Evolutionary conservation across 805 yeast species (phyloP).

Genomic region (Debaryomyces maramus): DNA sequence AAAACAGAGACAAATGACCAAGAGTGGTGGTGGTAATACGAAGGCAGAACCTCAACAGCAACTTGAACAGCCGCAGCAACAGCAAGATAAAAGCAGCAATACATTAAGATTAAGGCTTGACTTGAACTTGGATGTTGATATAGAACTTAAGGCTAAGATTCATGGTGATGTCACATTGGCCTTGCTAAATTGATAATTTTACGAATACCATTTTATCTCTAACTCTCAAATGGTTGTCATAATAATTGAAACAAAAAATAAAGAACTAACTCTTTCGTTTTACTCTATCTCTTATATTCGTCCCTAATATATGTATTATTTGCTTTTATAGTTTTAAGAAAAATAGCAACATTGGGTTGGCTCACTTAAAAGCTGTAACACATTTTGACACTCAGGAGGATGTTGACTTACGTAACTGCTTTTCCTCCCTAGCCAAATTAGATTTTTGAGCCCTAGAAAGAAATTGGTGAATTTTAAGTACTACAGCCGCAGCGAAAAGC

Average conservation of each 20-base stretch:
- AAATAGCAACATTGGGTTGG: background rate
- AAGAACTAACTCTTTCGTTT: background rate
- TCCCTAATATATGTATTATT: background rate
- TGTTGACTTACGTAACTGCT: no score
- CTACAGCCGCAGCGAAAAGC: no score
- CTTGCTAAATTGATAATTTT: background rate
- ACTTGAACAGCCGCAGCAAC: background rate
- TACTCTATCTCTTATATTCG: no score
- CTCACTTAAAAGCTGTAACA: no score
- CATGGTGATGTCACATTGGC: background rate
- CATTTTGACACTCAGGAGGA: no score
- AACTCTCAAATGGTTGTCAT: no score
- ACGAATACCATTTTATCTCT: no score
- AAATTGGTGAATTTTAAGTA: no score
- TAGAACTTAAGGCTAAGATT: background rate
- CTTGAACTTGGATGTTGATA: slow-evolving; percentile 1
- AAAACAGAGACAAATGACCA: background rate
- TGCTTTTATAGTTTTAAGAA: background rate
- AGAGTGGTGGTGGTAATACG: background rate
- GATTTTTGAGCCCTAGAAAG: no score
- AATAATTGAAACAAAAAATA: no score
- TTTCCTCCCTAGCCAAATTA: no score
- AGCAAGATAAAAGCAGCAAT: background rate
- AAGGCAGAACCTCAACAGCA: background rate
- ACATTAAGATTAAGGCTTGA: background rate